Base-by-base conservation (phyloP, 1,139 yeast genomes). In the Nematodospora anomalae region DNA sequence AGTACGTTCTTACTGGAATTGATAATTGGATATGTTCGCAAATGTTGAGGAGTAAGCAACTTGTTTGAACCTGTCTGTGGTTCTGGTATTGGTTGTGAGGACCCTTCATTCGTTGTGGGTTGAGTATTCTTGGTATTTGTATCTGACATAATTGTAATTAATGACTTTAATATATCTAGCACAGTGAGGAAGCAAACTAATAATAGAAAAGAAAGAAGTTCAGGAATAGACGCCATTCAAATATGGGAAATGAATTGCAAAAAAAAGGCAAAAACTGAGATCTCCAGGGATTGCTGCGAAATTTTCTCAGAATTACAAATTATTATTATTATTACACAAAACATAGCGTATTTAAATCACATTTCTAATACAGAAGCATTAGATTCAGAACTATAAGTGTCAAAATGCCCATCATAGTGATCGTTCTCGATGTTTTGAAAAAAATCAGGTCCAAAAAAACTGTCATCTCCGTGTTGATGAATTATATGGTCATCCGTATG, bases 1-100 rank as follows among this genome's bases (percentile, higher is more conserved):
- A 55, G 40, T 16, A 49, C 43, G 1, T 49, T 47, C 28, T 43
- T 49, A 6, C 58, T 45, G 3, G 58, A 37, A 8, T 42, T 47
- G 7, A 57, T 48, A 26, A 62, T 13, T 6, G 67, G 62, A 36
- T 61, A 62, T 35, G 50, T 49, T 30, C 44, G 49, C 23, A 62
- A 41, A 37, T 59, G 67, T 6, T 33, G 26, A 7, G 41, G 35
- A n/a, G 45, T 42, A 10, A 41, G 22, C 18, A 39, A 28, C 16
- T 32, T 37, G 10, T 31, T 25, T 7, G 35, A 21, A 15, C 7
- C 10, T 14, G 13, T 2, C 11, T 14, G 35, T 16, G 21, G 32
- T 30, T 12, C 22, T 16, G 32, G 22, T 12, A 26, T 4, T 11
- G 10, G 28, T 33, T 28, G 26, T 9, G 33, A 29, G 8, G 30